Evolutionary conservation across 2,329 filamentous ascomycete species (phyloP), one percentile per base, ranked within the genome.

Genomic region (Decorospora gaudefroyi): DNA sequence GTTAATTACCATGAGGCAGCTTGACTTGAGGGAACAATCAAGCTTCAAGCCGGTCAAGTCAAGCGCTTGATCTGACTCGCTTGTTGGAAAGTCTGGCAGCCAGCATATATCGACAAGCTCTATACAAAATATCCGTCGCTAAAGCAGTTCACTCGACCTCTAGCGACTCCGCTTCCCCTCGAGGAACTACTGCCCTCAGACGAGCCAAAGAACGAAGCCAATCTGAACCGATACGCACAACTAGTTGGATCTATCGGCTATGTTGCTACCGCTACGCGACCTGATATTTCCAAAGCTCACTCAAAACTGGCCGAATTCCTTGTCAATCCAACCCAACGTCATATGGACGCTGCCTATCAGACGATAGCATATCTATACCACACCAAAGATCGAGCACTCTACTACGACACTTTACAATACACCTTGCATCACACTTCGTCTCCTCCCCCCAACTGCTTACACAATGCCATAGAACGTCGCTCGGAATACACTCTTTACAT

Each of bases 231-330:
- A 26, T 40, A 40, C 10, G 15, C 21, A 10, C 21, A 32, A 15
- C 33, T 46, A 16, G 42, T 61, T 26, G 39, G 57, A 12, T 62
- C 35, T 5, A 39, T 61, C 13, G 40, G 41, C 16, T 64, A 55
- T 26, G 23, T 46, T 6, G 46, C 48, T 12, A 36, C 21, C 0
- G 37, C 38, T 22, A 62, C 51, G 4, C 30, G 49, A 4, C 47
- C 49, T 25, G 46, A 64, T 40, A 45, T 63, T 19, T 31, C 46
- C 3, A 41, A 46, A 36, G 49, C 53, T 28, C 33, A 50, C 30
- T 54, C 21, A 29, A 53, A 42, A 31, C 36, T 63, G 7, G 38
- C 43, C 8, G 26, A 52, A 43, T 54, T 47, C 23, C 39, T 63
- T 12, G 26, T 23, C 2, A 63, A 57, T 42, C 52, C 47, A 12